Base-by-base conservation (phyloP, 768 basidiomycete species). In the Amyloporia xantha region DNA sequence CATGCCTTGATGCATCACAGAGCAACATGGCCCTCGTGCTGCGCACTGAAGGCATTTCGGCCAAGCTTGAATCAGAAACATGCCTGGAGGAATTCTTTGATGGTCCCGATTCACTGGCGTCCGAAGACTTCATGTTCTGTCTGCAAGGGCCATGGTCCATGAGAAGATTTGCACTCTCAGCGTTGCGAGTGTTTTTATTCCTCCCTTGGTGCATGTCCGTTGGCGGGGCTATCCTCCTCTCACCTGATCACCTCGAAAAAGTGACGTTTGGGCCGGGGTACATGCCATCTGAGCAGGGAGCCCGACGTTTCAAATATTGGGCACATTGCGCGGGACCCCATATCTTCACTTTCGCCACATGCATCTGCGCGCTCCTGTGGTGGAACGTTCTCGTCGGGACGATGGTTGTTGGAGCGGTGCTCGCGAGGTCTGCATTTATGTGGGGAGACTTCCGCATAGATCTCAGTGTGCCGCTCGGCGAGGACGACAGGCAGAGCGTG, bases 261-360 rank as follows among this genome's bases (percentile, higher is more conserved):
- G 54, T 68, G 51, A 48, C 64, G 10, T 69, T 69, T 47, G 40
- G 44, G 17, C 12, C 59, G 1, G 66, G 68, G 17, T 69, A 68
- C 59, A 40, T 61, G 11, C 15, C 54, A 2, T 57, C 63, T 27
- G 55, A 54, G 1, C 59, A 44, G 38, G 68, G 68, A n/a, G 44
- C 65, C n/a, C 62, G 62, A n/a, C 68, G 69, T 24, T 67, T 68
- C 33, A 62, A 65, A 19, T 59, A 71, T 41, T 71, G 69, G 69
- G 66, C 61, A 2, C 61, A 67, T 11, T 68, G 60, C 44, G 68
- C 62, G 2, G 48, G 54, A 39, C 63, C 65, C n/a, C 66, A 69
- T 42, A 59, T 64, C 51, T 49, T 60, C 59, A 63, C 67, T 44
- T 68, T 69, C 52, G 46, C 69, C 42, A 64, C 64, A 12, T 50